Conservation (phyloP, 352 stramenopile genomes). For the Globisporangium solare region DNA sequence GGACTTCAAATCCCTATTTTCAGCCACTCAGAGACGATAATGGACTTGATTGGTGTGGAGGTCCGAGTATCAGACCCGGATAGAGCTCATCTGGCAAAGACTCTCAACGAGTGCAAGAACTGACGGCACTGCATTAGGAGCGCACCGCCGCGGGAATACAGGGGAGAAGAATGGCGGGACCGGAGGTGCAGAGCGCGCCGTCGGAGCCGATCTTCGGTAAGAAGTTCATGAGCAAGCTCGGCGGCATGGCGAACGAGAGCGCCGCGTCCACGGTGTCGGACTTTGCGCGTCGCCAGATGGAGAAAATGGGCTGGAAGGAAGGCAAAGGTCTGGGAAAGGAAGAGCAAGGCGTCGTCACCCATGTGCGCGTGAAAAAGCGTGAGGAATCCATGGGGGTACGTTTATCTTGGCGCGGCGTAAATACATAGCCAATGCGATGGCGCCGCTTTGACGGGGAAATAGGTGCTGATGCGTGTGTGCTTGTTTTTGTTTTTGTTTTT, state of each 20-base stretch:
- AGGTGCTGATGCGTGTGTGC: not conserved
- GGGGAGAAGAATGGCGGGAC: not conserved
- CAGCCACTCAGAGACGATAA: not conserved
- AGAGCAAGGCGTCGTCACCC: slow-evolving; percentile 89
- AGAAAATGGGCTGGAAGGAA: slow-evolving; percentile 95
- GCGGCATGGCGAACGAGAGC: slow-evolving; percentile 78
- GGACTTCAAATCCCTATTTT: not conserved
- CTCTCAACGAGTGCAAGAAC: too few species aligned
- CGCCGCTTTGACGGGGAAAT: too few species aligned
- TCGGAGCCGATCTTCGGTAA: slow-evolving; percentile 75
- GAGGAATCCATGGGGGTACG: slow-evolving; percentile 86
- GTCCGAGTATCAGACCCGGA: not conserved
- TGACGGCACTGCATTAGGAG: not conserved
- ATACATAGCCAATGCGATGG: too few species aligned
- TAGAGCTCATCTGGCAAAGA: too few species aligned
- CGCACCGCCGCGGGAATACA: not conserved
- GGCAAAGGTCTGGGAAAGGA: slow-evolving; percentile 96
- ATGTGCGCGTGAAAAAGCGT: slow-evolving; percentile 93
- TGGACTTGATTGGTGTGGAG: not conserved
- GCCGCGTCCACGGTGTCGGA: slow-evolving; percentile 58
- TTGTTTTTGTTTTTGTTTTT: not conserved
- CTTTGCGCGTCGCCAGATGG: slow-evolving; percentile 87
- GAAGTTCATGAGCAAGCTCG: slow-evolving; percentile 74
- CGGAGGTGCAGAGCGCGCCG: slow-evolving; percentile 4
- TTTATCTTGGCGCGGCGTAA: not conserved